A percentile compares a stretch with the other conserved stretches of the same genome.
Conservation (phyloP, 2,329 filamentous ascomycete species). For the Teratosphaeria destructans region DNA sequence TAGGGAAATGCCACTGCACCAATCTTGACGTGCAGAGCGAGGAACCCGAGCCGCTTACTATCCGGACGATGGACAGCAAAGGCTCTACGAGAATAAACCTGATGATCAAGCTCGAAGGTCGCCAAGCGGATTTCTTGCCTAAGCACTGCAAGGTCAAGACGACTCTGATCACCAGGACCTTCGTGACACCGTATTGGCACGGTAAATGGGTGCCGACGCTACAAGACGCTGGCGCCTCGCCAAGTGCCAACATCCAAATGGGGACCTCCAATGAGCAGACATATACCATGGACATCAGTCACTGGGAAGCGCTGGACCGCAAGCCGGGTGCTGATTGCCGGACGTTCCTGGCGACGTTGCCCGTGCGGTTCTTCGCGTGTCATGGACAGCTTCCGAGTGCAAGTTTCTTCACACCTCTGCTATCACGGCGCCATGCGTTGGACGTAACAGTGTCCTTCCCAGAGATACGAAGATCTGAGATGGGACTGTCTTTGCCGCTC, state of each 20-base stretch:
- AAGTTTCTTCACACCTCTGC: background rate
- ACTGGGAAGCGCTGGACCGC: background rate
- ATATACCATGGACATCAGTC: background rate
- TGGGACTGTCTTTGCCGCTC: background rate
- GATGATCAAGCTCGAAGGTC: background rate
- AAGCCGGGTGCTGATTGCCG: background rate
- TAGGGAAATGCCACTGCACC: background rate
- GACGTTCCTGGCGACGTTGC: background rate
- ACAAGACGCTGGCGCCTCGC: background rate
- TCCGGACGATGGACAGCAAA: background rate
- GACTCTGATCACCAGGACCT: background rate
- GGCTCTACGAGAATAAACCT: background rate
- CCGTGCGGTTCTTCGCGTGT: background rate
- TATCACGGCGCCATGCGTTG: background rate
- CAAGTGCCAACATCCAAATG: background rate
- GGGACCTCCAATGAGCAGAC: background rate
- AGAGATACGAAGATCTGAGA: background rate
- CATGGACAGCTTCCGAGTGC: background rate
- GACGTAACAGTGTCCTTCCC: background rate
- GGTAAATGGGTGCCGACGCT: background rate
- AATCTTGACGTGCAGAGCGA: background rate
- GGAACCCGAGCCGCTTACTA: background rate
- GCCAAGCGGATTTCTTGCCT: background rate
- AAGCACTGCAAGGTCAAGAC: background rate
- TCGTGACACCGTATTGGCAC: background rate